Conservation (phyloP, 495 filamentous ascomycete genomes). For the Pyronema omphalodes region DNA sequence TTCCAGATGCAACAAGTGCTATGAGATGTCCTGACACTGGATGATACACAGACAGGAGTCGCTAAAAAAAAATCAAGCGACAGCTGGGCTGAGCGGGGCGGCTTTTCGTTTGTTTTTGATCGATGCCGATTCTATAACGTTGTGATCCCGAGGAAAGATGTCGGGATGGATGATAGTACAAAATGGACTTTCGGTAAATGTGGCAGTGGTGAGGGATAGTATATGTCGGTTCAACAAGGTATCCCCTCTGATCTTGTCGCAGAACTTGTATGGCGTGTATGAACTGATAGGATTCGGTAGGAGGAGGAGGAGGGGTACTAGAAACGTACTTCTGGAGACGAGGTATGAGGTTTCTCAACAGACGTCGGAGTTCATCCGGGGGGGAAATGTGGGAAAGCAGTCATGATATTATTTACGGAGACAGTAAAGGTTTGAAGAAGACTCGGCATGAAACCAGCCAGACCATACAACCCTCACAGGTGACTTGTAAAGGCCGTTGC, state of each 20-base stretch:
- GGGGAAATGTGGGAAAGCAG: background rate
- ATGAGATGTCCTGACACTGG: background rate
- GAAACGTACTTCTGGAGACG: conserved; percentile 1
- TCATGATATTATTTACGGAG: conserved; percentile 5
- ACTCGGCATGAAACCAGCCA: too few relatives aligned
- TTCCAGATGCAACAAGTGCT: too few relatives aligned
- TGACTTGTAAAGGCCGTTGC: too few relatives aligned
- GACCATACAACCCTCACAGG: too few relatives aligned
- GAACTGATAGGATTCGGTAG: background rate
- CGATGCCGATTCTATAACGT: background rate
- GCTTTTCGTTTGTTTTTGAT: background rate
- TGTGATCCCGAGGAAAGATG: background rate
- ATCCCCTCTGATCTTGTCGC: background rate
- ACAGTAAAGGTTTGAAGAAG: background rate
- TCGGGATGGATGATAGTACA: background rate
- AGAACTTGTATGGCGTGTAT: background rate
- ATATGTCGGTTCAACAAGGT: background rate
- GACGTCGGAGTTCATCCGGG: background rate
- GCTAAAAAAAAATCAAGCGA: background rate
- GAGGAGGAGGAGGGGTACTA: background rate
- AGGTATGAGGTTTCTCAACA: background rate
- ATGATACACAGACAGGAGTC: background rate
- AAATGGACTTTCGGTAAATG: background rate
- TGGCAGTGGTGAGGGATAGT: background rate
- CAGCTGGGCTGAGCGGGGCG: background rate